Conservation (phyloP, 208 protist genomes). For the Acanthamoeba divionensis region DNA sequence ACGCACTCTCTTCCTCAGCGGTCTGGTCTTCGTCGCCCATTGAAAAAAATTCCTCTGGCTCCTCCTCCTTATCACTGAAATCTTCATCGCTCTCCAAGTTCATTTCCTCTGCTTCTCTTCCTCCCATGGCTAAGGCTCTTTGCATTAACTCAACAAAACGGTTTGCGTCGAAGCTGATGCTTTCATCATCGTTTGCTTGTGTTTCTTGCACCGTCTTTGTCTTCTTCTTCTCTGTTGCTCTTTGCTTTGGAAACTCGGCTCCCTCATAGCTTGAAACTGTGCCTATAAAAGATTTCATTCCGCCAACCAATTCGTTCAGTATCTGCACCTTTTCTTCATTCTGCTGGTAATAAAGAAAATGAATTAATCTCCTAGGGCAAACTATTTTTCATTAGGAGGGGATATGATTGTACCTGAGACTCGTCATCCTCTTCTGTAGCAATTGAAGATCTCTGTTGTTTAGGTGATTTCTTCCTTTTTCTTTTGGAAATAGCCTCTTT, state of each 20-base stretch:
- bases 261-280: constrained; percentile 25
- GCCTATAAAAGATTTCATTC: constrained; percentile 37
- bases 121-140: not conserved
- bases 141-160: constrained; percentile 36
- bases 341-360: too few relatives aligned
- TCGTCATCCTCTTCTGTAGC: too few relatives aligned
- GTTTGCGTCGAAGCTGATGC: constrained; percentile 6
- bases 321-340: not conserved
- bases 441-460: too few relatives aligned
- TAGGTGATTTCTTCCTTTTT: too few relatives aligned
- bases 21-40: constrained; percentile 12
- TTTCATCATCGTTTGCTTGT: not conserved
- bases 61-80: not conserved
- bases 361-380: too few relatives aligned
- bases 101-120: not conserved
- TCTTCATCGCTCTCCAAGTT: not conserved
- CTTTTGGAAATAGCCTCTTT: not conserved
- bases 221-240: not conserved
- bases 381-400: too few relatives aligned
- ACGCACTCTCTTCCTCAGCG: not conserved
- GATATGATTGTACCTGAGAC: too few relatives aligned
- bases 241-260: not conserved
- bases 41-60: constrained; percentile 42
- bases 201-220: not conserved
- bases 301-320: not conserved